Evolutionary conservation across 495 filamentous ascomycete genomes (phyloP).

Genomic region (Amphirosellinia nigrospora): DNA sequence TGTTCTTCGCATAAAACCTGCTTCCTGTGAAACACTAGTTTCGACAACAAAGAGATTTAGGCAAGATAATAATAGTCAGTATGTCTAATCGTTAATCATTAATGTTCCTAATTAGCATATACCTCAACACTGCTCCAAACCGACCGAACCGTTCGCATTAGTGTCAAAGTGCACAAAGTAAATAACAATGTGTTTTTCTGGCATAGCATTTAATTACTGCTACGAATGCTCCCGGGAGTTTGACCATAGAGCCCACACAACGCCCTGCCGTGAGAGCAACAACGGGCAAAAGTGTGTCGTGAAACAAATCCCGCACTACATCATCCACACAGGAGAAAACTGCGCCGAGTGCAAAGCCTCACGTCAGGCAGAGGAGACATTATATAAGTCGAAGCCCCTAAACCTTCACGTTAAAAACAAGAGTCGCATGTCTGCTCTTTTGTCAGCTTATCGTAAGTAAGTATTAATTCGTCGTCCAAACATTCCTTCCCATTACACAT

Average conservation of each 20-base stretch:
- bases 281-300: neutral
- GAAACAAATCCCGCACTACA: neutral
- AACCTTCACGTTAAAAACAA: neutral
- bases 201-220: neutral
- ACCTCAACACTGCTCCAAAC: neutral
- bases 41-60: neutral
- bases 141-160: neutral
- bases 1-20: neutral
- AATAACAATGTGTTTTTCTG: slow-evolving; percentile 21
- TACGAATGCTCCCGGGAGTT: slow-evolving; percentile 15
- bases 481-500: neutral
- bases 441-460: slow-evolving; percentile 6
- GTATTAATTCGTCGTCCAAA: neutral
- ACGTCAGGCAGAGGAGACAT: slow-evolving; percentile 3
- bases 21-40: neutral
- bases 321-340: slow-evolving; percentile 18
- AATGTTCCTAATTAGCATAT: neutral
- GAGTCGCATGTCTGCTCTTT: slow-evolving; percentile 1
- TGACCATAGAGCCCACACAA: neutral
- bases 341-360: slow-evolving; percentile 18
- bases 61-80: neutral
- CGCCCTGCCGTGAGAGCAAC: neutral
- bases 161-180: neutral
- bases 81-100: neutral
- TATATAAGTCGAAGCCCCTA: neutral